Conservation (phyloP, 805 yeast genomes). For the Ascoidea tarda region DNA sequence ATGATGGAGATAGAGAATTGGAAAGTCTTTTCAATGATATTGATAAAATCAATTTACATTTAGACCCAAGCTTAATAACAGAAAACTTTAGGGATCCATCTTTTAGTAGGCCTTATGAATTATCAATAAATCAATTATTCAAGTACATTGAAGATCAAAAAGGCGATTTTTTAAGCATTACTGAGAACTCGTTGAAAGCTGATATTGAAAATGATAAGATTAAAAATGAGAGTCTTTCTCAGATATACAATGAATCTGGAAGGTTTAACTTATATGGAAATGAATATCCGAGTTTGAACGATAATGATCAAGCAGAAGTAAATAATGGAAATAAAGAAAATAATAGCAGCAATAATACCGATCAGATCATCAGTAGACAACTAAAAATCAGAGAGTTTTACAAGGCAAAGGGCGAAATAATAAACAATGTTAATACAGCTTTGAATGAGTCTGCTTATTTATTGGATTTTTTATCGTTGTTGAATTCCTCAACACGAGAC, state of each 20-base stretch:
- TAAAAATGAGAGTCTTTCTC: neutral
- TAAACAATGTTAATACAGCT: conserved; percentile 45
- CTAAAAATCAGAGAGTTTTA: conserved; percentile 25
- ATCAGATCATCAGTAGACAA: conserved; percentile 7
- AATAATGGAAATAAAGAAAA: neutral
- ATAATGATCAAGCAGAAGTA: neutral
- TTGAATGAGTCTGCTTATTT: conserved; percentile 82
- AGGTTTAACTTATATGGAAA: neutral
- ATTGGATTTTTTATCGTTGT: conserved; percentile 72
- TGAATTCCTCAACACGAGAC: conserved; percentile 71
- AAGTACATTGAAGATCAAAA: too few species aligned
- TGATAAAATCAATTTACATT: neutral
- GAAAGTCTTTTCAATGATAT: too few species aligned
- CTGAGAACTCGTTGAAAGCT: neutral
- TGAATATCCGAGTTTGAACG: neutral
- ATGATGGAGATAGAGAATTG: too few species aligned
- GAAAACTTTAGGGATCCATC: neutral
- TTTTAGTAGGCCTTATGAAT: neutral
- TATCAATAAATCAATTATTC: neutral
- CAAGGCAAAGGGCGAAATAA: conserved; percentile 36
- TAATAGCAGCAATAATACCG: neutral
- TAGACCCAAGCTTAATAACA: neutral
- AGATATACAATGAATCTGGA: neutral
- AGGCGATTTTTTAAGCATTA: neutral
- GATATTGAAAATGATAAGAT: neutral